Evolutionary conservation across 768 basidiomycete genomes (phyloP).

Genomic region (Podaxis sp.): DNA sequence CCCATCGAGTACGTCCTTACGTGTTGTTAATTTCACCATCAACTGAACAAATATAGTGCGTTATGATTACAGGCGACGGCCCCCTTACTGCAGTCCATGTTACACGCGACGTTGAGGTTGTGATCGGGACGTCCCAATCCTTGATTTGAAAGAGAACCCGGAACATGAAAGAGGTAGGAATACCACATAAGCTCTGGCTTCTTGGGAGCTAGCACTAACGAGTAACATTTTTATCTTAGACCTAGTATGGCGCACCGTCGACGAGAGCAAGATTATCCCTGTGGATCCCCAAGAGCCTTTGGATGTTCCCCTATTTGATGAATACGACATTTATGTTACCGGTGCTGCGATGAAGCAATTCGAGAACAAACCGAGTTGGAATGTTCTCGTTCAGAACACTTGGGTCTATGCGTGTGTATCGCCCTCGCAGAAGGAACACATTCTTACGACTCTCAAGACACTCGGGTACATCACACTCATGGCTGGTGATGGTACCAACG

Average conservation of each 20-base stretch:
- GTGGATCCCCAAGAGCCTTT: constrained; percentile 80
- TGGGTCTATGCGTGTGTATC: constrained; percentile 99
- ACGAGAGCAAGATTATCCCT: constrained; percentile 80
- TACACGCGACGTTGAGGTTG: constrained; percentile 93
- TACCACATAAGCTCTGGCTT: not conserved
- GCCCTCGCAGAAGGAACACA: constrained; percentile 92
- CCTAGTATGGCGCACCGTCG: no score
- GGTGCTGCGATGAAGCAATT: constrained; percentile 92
- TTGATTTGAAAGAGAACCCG: constrained; percentile 86
- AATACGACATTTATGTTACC: constrained; percentile 96
- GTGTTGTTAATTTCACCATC: not conserved
- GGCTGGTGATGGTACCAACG: constrained; percentile 99
- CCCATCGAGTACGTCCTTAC: constrained; percentile 76
- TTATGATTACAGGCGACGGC: constrained; percentile 99
- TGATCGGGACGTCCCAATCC: constrained; percentile 90
- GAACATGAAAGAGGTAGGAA: constrained; percentile 64
- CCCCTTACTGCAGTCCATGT: constrained; percentile 97
- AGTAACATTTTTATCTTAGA: no score
- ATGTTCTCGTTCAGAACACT: constrained; percentile 84
- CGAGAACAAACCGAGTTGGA: constrained; percentile 69
- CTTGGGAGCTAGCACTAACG: no score
- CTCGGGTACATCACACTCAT: constrained; percentile 93
- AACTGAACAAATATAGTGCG: constrained; percentile 56
- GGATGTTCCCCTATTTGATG: constrained; percentile 72
- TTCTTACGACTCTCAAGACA: constrained; percentile 85